phyloP scores from a whole-genome alignment of 305 asterid genomes.

The Stenogyne calaminthoides region DNA sequence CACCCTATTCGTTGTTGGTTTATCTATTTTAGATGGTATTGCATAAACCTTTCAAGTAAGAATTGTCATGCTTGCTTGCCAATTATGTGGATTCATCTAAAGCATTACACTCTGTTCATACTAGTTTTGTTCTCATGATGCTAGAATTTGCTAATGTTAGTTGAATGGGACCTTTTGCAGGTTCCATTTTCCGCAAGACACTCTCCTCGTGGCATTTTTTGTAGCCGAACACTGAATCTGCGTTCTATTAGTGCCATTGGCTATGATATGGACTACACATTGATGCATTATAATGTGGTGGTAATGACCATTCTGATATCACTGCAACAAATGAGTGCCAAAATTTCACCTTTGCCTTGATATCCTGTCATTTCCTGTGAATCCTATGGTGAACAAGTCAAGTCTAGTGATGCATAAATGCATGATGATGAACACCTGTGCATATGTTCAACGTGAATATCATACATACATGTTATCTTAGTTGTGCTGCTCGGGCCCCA shows the following conservation, averaged over 20 bases:
- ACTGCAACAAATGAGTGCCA: conserved; percentile 9
- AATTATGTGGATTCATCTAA: neutral
- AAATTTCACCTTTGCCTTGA: conserved; percentile 1
- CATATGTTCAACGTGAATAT: neutral
- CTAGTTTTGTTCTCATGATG: conserved; percentile 16
- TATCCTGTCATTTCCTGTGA: neutral
- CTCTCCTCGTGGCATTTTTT: conserved; percentile 85
- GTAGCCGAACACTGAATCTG: conserved; percentile 80
- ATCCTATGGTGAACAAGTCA: neutral
- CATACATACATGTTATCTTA: neutral
- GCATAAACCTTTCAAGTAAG: neutral
- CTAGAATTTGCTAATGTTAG: conserved; percentile 27
- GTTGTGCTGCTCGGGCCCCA: neutral
- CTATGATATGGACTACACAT: conserved; percentile 96
- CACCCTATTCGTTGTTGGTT: neutral
- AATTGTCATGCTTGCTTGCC: neutral
- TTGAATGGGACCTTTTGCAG: conserved; percentile 44
- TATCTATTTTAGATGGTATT: neutral
- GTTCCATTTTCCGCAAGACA: conserved; percentile 68
- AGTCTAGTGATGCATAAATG: conserved; percentile 11
- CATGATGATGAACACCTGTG: conserved; percentile 5
- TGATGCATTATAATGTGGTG: conserved; percentile 84
- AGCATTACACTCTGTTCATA: neutral
- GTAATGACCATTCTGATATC: conserved; percentile 39
- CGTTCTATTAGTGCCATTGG: conserved; percentile 88